Conservation (phyloP, 805 yeast species). For the Zygoascus flipseniorum region DNA sequence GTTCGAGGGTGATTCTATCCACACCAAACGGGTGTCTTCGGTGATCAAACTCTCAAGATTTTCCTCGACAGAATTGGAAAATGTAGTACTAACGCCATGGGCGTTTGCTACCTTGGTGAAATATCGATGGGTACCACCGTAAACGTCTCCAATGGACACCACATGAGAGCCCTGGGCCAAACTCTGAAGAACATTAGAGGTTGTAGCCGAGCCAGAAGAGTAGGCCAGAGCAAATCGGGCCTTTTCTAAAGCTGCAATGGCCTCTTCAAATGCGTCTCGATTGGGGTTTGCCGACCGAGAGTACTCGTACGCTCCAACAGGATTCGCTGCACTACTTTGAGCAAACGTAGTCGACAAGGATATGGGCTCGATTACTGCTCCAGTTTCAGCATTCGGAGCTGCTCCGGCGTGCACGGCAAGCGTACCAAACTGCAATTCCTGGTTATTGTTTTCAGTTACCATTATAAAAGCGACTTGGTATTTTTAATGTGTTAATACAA, state of each 20-base stretch:
- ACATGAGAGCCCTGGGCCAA: slow-evolving; percentile 67
- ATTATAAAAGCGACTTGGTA: background rate
- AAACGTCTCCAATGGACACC: slow-evolving; percentile 74
- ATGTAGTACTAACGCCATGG: slow-evolving; percentile 64
- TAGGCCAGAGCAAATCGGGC: slow-evolving; percentile 64
- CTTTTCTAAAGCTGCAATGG: slow-evolving; percentile 69
- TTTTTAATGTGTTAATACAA: no score
- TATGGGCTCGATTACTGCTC: slow-evolving; percentile 81
- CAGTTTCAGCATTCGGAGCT: slow-evolving; percentile 59
- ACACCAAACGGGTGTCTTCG: slow-evolving; percentile 62
- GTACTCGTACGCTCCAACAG: slow-evolving; percentile 73
- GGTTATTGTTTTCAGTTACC: background rate
- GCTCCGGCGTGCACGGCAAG: slow-evolving; percentile 82
- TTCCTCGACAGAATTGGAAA: slow-evolving; percentile 53
- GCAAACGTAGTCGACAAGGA: slow-evolving; percentile 81
- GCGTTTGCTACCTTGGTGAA: slow-evolving; percentile 77
- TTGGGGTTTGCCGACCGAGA: slow-evolving; percentile 83
- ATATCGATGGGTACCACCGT: slow-evolving; percentile 88
- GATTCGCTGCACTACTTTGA: slow-evolving; percentile 67
- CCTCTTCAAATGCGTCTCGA: slow-evolving; percentile 71
- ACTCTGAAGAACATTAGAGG: slow-evolving; percentile 68
- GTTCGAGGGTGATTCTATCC: slow-evolving; percentile 87
- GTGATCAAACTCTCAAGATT: slow-evolving; percentile 51
- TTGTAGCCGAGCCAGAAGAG: slow-evolving; percentile 80
- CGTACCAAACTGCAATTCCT: slow-evolving; percentile 49